Base-by-base conservation (phyloP, 2,329 filamentous ascomycete species). In the Exserohilum rostratum region DNA sequence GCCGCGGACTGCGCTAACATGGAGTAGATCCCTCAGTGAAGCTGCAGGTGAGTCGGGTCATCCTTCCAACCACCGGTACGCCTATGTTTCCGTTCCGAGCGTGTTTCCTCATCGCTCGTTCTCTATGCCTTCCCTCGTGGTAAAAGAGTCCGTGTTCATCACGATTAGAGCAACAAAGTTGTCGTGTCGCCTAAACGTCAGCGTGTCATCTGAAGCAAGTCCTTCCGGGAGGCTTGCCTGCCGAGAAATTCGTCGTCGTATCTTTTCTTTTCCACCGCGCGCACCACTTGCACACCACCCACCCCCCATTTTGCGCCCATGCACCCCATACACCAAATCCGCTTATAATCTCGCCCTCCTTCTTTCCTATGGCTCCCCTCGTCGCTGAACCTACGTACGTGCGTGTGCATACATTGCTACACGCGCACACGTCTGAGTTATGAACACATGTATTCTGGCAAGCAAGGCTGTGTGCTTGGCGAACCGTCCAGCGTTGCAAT, bases 391-490 rank as follows among this genome's bases (percentile, higher is more conserved):
- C 4, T 25, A 7, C 22, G 4, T 25, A 7, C 22, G 22, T 25
- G 22, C 22, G n/a, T n/a, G n/a, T 7, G 22, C 22, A 25, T 25
- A 25, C 22, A 25, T 4, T 38, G 13, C 39, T 17, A 29, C 39
- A 30, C 38, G 7, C 22, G 7, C 7, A 35, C 33, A 35, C 33
- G 5, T 13, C 15, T 18, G 7, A 18, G 10, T 9, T 17, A 35
- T 17, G 27, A 27, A 33, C 46, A 30, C 20, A 25, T 7, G 4
- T 25, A 25, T 5, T 7, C 7, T 25, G 30, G 48, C 33, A 38
- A 51, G 48, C 33, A 38, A 51, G 48, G 48, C 44, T 31, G 37
- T 15, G 9, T 15, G 9, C 31, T 34, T 46, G 30, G 30, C 31
- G 18, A 48, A 48, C 38, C 29, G 31, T 40, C 35, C 15, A 35